These are phyloP conservation scores for Gnetum montanum DNA, from an alignment of 75 land plant species.

Conservation along the genomic window DNA sequence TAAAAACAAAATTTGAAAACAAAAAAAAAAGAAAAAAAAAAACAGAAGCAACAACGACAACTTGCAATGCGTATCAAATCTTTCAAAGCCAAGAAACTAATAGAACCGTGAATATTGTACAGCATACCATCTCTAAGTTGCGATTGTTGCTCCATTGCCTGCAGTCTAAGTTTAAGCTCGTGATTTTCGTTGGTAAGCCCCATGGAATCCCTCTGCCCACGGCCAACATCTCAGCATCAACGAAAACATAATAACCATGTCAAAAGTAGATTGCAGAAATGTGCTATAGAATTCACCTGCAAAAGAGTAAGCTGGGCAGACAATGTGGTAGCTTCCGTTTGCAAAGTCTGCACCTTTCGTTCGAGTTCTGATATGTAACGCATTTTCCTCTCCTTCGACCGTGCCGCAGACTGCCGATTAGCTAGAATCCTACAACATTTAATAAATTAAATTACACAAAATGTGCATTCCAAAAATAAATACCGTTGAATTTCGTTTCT, in stretches of 20 bases:
- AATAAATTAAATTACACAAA: too few species aligned
- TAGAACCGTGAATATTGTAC: too few species aligned
- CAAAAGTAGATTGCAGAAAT: not conserved
- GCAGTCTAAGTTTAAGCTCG: slow-evolving; percentile 29
- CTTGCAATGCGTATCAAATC: too few species aligned
- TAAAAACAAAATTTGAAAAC: too few species aligned
- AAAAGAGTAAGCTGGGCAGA: slow-evolving; percentile 48
- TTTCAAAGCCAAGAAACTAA: too few species aligned
- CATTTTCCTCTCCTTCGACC: slow-evolving; percentile 55
- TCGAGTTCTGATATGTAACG: slow-evolving; percentile 55
- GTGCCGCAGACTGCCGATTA: slow-evolving; percentile 55
- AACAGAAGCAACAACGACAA: too few species aligned
- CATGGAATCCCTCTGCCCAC: slow-evolving; percentile 25
- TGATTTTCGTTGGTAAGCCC: slow-evolving; percentile 25
- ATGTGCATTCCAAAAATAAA: too few species aligned
- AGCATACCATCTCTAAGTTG: slow-evolving; percentile 39
- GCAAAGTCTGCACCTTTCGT: slow-evolving; percentile 54
- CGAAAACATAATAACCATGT: not conserved
- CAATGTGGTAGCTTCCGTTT: slow-evolving; percentile 56
- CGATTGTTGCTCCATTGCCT: slow-evolving; percentile 36
- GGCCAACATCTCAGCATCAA: not conserved
- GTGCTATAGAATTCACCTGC: slow-evolving; percentile 34
- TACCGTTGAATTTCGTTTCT: too few species aligned
- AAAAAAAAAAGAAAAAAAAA: too few species aligned
- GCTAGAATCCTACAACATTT: slow-evolving; percentile 61